Conservation (phyloP, 225 moss, liverwort and hornwort species). For the Pleurozium schreberi region DNA sequence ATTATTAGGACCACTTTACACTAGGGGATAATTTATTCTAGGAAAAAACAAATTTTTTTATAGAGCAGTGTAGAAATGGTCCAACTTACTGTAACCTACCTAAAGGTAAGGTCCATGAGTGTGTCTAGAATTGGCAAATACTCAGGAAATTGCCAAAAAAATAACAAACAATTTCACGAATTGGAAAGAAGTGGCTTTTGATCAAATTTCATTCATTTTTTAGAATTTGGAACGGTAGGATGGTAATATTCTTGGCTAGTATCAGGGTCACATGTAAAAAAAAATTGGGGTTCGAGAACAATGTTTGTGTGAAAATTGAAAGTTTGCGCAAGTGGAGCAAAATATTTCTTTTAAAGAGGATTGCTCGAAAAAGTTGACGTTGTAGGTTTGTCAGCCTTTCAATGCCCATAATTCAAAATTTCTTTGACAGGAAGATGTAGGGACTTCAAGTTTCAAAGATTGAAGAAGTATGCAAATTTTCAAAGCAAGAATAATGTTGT, state of each 20-base stretch:
- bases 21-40: not conserved
- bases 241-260: too few species aligned
- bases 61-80: not conserved
- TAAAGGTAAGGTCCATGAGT: not conserved
- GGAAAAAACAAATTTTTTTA: not conserved
- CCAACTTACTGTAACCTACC: fast-evolving
- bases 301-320: too few species aligned
- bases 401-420: not conserved
- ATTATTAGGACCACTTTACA: not conserved
- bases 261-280: not conserved
- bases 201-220: too few species aligned
- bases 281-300: too few species aligned
- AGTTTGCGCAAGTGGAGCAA: not conserved
- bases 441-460: too few species aligned
- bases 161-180: too few species aligned
- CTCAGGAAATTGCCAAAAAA: not conserved
- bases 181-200: not conserved
- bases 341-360: too few species aligned
- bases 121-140: not conserved
- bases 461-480: too few species aligned
- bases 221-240: too few species aligned
- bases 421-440: too few species aligned
- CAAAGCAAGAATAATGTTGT: too few species aligned
- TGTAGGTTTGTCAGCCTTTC: not conserved
- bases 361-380: too few species aligned